A percentile compares a stretch with the other conserved stretches of the same genome.
These are phyloP conservation scores for Paspalum notatum DNA, from an alignment of 176 grass and related monocot species.

Conservation along the genomic window DNA sequence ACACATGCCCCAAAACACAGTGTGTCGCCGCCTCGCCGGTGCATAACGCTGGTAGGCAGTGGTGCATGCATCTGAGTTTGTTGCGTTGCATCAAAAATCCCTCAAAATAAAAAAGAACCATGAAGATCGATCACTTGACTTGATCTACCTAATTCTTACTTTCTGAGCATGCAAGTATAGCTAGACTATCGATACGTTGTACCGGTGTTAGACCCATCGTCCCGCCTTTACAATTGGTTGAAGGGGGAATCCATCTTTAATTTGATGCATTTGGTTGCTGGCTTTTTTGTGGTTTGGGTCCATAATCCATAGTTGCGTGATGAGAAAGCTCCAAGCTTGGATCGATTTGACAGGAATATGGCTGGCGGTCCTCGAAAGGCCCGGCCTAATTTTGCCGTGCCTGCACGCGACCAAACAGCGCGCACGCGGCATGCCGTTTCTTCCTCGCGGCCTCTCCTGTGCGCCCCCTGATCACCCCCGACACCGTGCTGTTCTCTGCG, in stretches of 20 bases:
- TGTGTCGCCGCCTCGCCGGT: neutral
- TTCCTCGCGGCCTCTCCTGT: neutral
- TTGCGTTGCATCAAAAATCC: neutral
- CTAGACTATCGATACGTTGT: too few species aligned
- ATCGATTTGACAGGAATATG: neutral
- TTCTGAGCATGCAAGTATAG: too few species aligned
- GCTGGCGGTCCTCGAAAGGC: neutral
- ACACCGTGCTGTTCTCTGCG: neutral
- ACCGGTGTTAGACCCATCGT: too few species aligned
- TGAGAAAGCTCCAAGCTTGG: neutral
- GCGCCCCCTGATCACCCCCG: neutral
- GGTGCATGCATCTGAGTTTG: conserved; percentile 8
- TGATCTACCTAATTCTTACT: neutral
- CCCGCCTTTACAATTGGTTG: too few species aligned
- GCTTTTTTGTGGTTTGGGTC: neutral
- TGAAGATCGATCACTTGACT: neutral
- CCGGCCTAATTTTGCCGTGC: neutral
- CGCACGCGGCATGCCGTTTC: neutral
- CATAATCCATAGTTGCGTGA: too few species aligned
- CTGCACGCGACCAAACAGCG: neutral
- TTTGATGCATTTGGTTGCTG: neutral
- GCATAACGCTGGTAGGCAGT: neutral
- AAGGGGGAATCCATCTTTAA: too few species aligned
- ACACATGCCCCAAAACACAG: neutral
- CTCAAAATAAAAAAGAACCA: neutral